These are phyloP conservation scores for Hypsizygus marmoreus DNA, from an alignment of 768 basidiomycete species.

Conservation along the genomic window DNA sequence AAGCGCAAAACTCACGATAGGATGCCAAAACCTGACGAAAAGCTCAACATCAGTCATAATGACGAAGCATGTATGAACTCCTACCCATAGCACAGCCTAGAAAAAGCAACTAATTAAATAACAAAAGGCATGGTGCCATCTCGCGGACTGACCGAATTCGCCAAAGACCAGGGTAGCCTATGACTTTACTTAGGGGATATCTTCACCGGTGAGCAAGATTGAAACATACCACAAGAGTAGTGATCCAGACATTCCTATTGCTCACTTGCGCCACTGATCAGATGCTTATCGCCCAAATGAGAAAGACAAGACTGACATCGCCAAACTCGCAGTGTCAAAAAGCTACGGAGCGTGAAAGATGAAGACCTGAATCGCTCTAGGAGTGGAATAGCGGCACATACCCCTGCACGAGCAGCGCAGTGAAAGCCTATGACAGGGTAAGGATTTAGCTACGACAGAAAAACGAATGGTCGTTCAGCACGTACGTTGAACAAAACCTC, in stretches of 20 bases:
- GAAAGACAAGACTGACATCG: conserved; percentile 32
- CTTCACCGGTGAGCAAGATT: not conserved
- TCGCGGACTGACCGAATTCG: conserved; percentile 38
- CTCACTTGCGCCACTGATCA: conserved; percentile 37
- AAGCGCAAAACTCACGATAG: conserved; percentile 31
- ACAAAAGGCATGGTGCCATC: not conserved
- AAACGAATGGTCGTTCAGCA: not conserved
- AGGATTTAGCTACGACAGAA: conserved; percentile 3
- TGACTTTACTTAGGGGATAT: not conserved
- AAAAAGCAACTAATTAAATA: not conserved
- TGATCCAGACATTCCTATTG: conserved; percentile 37
- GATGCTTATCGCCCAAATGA: not conserved
- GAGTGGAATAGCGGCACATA: conserved; percentile 12
- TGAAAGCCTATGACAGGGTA: conserved; percentile 36
- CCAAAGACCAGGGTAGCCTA: conserved; percentile 35
- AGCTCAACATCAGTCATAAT: not conserved
- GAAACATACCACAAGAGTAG: conserved; percentile 34
- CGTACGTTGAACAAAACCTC: conserved; percentile 53
- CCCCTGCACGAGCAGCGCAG: conserved; percentile 52
- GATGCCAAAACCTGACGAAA: conserved; percentile 31
- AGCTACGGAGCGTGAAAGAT: conserved; percentile 35
- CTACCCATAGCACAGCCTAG: conserved; percentile 33
- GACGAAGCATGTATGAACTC: conserved; percentile 9
- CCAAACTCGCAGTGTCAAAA: conserved; percentile 48
- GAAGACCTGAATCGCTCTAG: conserved; percentile 1